Conservation (phyloP, 495 filamentous ascomycete genomes). For the Terfezia claveryi region DNA sequence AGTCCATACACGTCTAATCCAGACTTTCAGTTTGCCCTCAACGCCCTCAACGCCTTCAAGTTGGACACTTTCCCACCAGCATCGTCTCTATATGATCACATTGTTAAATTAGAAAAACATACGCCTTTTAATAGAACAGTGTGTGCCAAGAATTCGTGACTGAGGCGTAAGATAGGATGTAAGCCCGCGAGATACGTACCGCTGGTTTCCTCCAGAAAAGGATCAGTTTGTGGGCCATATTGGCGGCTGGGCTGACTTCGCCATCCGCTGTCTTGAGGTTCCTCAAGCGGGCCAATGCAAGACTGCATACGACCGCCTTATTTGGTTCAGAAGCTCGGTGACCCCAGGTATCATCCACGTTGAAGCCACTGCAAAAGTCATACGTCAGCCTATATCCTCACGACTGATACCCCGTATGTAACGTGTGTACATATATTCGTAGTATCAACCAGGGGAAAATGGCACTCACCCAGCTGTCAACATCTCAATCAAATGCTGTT, state of each 20-base stretch:
- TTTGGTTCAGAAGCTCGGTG: conserved; percentile 89
- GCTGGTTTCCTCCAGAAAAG: conserved; percentile 98
- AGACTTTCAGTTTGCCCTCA: conserved; percentile 83
- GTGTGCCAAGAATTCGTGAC: not conserved
- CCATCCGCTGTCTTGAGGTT: conserved; percentile 51
- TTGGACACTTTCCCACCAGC: conserved; percentile 99
- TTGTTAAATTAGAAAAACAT: too few relatives aligned
- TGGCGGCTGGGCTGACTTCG: conserved; percentile 56
- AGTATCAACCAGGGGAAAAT: not conserved
- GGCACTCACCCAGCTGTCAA: conserved; percentile 71
- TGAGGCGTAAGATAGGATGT: too few relatives aligned
- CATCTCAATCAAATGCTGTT: conserved; percentile 99
- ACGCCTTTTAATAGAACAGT: too few relatives aligned
- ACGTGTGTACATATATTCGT: not conserved
- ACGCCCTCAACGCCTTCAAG: conserved; percentile 74
- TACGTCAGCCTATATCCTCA: not conserved
- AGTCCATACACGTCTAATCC: conserved; percentile 96
- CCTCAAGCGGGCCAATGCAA: conserved; percentile 76
- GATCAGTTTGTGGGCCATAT: conserved; percentile 96
- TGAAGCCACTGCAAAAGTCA: conserved; percentile 50
- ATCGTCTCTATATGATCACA: conserved; percentile 33
- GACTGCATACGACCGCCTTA: conserved; percentile 93
- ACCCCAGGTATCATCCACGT: conserved; percentile 85
- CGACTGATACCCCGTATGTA: not conserved
- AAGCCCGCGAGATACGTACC: conserved; percentile 4